Conservation (phyloP, 2,329 filamentous ascomycete genomes). For the Boeremia exigua region DNA sequence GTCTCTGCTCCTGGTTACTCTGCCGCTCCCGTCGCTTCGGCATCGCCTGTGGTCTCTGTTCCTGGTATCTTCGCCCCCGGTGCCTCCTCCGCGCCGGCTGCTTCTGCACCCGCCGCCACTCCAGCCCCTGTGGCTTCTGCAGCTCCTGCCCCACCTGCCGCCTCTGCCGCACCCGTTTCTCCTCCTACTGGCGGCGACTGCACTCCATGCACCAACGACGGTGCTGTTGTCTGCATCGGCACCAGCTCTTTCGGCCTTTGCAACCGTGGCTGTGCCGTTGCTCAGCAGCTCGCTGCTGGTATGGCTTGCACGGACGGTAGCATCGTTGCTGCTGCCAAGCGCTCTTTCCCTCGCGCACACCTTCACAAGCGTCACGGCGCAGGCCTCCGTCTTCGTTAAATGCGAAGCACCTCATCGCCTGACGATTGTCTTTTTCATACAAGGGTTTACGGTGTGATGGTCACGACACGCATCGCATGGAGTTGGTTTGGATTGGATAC, state of each 20-base stretch:
- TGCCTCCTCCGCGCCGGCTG: conserved; percentile 36
- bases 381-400: conserved; percentile 28
- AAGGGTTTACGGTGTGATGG: conserved; percentile 15
- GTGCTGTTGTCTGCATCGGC: conserved; percentile 54
- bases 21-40: conserved; percentile 14
- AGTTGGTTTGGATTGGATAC: conserved; percentile 28
- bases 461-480: conserved; percentile 29
- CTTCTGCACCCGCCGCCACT: conserved; percentile 2
- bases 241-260: conserved; percentile 52
- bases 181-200: conserved; percentile 22
- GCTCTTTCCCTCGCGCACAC: conserved; percentile 35
- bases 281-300: conserved; percentile 50
- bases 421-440: conserved; percentile 6
- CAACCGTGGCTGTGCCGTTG: conserved; percentile 51
- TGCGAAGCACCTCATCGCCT: conserved; percentile 3
- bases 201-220: conserved; percentile 49
- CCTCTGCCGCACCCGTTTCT: conserved; percentile 8
- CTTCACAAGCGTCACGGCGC: conserved; percentile 39
- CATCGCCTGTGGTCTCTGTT: conserved; percentile 2
- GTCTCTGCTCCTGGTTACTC: conserved; percentile 7
- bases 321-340: conserved; percentile 26
- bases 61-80: conserved; percentile 31
- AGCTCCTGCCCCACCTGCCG: conserved; percentile 18
- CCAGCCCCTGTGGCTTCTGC: conserved; percentile 20
- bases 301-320: conserved; percentile 50